Percentiles rank a stretch among this genome's conserved stretches.
phyloP scores from a whole-genome alignment of 2,329 filamentous ascomycete species.

The Microthyrium microscopicum region DNA sequence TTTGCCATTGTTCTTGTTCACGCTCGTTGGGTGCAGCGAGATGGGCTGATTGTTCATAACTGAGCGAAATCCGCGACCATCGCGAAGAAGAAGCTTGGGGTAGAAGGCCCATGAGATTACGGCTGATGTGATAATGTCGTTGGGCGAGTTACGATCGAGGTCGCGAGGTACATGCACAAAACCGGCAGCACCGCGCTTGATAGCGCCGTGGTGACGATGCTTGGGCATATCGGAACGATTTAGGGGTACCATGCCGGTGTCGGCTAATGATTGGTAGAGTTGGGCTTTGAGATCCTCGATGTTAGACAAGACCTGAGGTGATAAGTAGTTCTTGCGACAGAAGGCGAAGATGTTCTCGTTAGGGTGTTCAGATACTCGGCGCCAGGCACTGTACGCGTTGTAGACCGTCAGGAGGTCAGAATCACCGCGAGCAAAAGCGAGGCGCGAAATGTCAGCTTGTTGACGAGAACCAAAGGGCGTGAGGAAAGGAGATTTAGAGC shows the following conservation, averaged over 20 bases:
- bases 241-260: slow-evolving; percentile 67
- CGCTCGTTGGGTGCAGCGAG: slow-evolving; percentile 69
- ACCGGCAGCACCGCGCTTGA: slow-evolving; percentile 49
- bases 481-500: slow-evolving; percentile 86
- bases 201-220: neutral
- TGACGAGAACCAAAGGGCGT: slow-evolving; percentile 69
- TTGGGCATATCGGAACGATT: neutral
- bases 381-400: slow-evolving; percentile 87
- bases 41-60: slow-evolving; percentile 86
- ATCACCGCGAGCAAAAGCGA: slow-evolving; percentile 67
- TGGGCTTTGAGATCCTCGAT: slow-evolving; percentile 95
- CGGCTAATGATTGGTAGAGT: slow-evolving; percentile 66
- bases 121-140: slow-evolving; percentile 62
- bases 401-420: slow-evolving; percentile 87
- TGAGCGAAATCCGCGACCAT: slow-evolving; percentile 78
- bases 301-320: slow-evolving; percentile 69
- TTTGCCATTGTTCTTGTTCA: slow-evolving; percentile 57
- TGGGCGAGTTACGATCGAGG: slow-evolving; percentile 59
- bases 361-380: slow-evolving; percentile 56
- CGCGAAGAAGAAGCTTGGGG: slow-evolving; percentile 72
- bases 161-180: slow-evolving; percentile 73
- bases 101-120: slow-evolving; percentile 93
- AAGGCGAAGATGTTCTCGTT: slow-evolving; percentile 68
- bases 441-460: slow-evolving; percentile 64
- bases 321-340: slow-evolving; percentile 88